These are phyloP conservation scores for Hygrophorus russula DNA, from an alignment of 768 basidiomycete species.

Conservation along the genomic window DNA sequence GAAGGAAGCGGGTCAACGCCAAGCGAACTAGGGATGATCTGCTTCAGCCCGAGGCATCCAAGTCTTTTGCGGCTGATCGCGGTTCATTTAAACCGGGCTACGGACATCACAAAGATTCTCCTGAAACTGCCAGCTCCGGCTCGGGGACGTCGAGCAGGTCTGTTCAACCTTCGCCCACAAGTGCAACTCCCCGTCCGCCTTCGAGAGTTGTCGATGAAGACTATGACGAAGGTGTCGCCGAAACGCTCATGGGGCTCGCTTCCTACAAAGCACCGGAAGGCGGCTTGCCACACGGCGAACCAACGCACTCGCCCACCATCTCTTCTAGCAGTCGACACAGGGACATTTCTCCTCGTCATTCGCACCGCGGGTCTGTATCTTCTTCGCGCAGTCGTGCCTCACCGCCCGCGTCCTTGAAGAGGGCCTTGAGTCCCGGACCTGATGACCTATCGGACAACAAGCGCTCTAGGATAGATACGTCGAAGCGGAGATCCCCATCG, in stretches of 20 bases:
- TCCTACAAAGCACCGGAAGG: conserved; percentile 24
- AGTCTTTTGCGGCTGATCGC: conserved; percentile 24
- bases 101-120: conserved; percentile 33
- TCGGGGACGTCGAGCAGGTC: conserved; percentile 53
- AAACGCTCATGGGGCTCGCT: conserved; percentile 69
- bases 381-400: conserved; percentile 55
- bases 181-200: conserved; percentile 45
- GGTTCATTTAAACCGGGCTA: conserved; percentile 18
- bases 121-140: conserved; percentile 57
- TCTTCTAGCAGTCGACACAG: conserved; percentile 47
- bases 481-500: conserved; percentile 42
- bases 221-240: conserved; percentile 83
- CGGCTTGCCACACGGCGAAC: conserved; percentile 14
- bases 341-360: conserved; percentile 35
- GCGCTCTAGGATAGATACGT: conserved; percentile 48
- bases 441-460: conserved; percentile 48
- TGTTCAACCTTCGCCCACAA: conserved; percentile 63
- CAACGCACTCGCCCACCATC: conserved; percentile 45
- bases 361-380: conserved; percentile 58
- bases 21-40: conserved; percentile 34
- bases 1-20: conserved; percentile 33
- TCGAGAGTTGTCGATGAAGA: conserved; percentile 78
- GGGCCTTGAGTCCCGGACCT: conserved; percentile 55
- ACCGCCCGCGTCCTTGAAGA: conserved; percentile 52
- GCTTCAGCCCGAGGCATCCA: conserved; percentile 33